These are phyloP conservation scores for Hanseniaspora singularis DNA, from an alignment of 805 yeast species.

Conservation along the genomic window DNA sequence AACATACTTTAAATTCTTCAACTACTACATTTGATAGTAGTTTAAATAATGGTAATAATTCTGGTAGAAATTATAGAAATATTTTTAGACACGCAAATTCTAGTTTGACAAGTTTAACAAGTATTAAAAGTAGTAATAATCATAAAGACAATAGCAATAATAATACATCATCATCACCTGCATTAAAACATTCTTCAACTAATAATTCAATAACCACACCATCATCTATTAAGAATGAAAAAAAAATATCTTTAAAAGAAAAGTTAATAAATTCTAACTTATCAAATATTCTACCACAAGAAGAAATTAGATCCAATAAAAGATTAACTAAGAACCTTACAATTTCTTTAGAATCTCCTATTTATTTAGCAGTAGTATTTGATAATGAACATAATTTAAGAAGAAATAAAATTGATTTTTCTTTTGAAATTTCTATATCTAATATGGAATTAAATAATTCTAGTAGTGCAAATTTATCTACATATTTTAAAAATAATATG, in stretches of 20 bases:
- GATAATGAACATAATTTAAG: conserved; percentile 11
- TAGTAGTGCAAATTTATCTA: not conserved
- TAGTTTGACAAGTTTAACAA: not conserved
- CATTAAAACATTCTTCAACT: not conserved
- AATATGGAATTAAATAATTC: not conserved
- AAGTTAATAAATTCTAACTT: conserved; percentile 10
- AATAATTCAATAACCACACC: conserved; percentile 2
- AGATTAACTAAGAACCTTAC: conserved; percentile 6
- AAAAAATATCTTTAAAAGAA: conserved; percentile 3
- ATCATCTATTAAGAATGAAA: conserved; percentile 6
- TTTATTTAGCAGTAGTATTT: conserved; percentile 13
- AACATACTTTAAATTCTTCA: conserved; percentile 17
- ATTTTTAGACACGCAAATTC: not conserved
- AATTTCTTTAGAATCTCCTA: conserved; percentile 8
- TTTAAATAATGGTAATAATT: not conserved
- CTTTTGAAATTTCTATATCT: conserved; percentile 1
- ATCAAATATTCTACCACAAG: not conserved
- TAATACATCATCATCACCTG: not conserved
- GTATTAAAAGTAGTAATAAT: not conserved
- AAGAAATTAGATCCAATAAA: conserved; percentile 9
- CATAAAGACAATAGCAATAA: not conserved
- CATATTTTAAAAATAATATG: not conserved
- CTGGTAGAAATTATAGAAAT: not conserved
- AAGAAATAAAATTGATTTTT: conserved; percentile 8
- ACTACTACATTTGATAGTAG: conserved; percentile 10